A percentile compares a stretch with the other conserved stretches of the same genome.
Evolutionary conservation across 306 rosid genomes (phyloP).

Genomic region (Fagus sylvatica): DNA sequence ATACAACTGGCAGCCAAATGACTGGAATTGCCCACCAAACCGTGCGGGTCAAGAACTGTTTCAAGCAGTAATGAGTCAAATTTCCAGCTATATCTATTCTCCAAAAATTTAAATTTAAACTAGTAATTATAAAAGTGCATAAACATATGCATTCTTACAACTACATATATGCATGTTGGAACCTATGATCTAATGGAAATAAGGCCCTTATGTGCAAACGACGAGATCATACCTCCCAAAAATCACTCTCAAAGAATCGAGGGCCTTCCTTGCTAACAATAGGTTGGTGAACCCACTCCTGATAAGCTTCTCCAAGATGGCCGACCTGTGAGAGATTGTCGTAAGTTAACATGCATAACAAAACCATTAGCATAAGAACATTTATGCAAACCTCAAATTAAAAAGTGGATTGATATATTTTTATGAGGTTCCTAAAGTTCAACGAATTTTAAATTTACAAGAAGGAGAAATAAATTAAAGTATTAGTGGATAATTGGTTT

Average conservation of each 20-base stretch:
- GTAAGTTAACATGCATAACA: neutral
- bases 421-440: neutral
- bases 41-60: constrained; percentile 85
- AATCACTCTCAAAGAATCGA: constrained; percentile 74
- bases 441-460: neutral
- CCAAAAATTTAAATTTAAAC: neutral
- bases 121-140: constrained; percentile 1
- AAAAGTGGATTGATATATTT: neutral
- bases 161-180: neutral
- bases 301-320: constrained; percentile 85
- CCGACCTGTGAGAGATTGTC: constrained; percentile 65
- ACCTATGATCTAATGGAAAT: neutral
- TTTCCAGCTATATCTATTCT: neutral
- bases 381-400: neutral
- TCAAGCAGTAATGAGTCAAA: constrained; percentile 40
- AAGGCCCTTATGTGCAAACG: neutral
- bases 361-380: constrained; percentile 4
- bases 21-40: constrained; percentile 95
- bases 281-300: constrained; percentile 97
- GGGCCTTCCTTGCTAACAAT: constrained; percentile 87
- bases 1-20: constrained; percentile 89
- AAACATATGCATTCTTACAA: neutral
- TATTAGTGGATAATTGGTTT: neutral
- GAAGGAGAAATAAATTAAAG: neutral
- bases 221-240: constrained; percentile 67